Evolutionary conservation across 176 grass and related monocot genomes (phyloP).

Genomic region (Tillandsia fasciculata): DNA sequence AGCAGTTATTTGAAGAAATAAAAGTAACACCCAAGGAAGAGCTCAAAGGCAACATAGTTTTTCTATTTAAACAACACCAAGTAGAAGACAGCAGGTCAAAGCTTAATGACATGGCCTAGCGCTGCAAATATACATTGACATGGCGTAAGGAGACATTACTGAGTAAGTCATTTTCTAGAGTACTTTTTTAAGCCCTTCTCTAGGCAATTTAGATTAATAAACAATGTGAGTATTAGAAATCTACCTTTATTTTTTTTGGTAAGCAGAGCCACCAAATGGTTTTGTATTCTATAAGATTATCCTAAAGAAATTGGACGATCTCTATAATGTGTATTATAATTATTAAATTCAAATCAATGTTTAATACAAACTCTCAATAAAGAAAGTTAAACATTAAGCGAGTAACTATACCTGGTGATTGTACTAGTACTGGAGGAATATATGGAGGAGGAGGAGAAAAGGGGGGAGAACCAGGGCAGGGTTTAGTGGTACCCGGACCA

Average conservation of each 20-base stretch:
- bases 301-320: conserved; percentile 1
- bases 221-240: no score
- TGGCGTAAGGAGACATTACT: no score
- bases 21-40: no score
- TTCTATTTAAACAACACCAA: no score
- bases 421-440: conserved; percentile 51
- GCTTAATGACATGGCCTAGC: no score
- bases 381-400: background rate
- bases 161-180: no score
- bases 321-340: conserved; percentile 3
- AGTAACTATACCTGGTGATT: conserved; percentile 47
- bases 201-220: no score
- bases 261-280: conserved; percentile 6
- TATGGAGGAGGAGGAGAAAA: conserved; percentile 89
- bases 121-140: no score
- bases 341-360: conserved; percentile 19
- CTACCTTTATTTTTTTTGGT: conserved; percentile 5
- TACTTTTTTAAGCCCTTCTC: no score
- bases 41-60: no score
- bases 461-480: conserved; percentile 66
- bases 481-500: conserved; percentile 73
- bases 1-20: no score
- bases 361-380: background rate
- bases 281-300: conserved; percentile 2
- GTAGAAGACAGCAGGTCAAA: no score